phyloP scores from a whole-genome alignment of 352 stramenopile species.

The Nothophytophthora sp. region DNA sequence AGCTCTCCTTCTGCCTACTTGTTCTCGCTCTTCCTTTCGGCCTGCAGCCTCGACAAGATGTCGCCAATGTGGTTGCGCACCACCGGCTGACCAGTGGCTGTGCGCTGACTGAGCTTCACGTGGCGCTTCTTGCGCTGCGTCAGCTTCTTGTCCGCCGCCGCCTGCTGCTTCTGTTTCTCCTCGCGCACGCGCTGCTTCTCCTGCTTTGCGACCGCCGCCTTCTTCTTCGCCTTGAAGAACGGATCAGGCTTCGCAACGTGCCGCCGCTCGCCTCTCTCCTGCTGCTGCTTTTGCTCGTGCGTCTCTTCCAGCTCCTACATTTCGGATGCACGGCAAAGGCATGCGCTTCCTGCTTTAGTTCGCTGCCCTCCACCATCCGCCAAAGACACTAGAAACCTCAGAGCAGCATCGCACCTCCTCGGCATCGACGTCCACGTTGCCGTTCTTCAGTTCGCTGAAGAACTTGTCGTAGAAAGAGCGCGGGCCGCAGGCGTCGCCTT shows the following conservation, averaged over 20 bases:
- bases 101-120: slow-evolving; percentile 84
- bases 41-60: slow-evolving; percentile 72
- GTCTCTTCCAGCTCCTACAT: slow-evolving; percentile 22
- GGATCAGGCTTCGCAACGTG: slow-evolving; percentile 60
- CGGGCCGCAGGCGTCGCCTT: slow-evolving; percentile 15
- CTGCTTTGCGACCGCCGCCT: slow-evolving; percentile 52
- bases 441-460: slow-evolving; percentile 61
- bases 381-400: not conserved
- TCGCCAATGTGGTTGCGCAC: slow-evolving; percentile 88
- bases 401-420: slow-evolving; percentile 17
- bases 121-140: slow-evolving; percentile 85
- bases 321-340: not conserved
- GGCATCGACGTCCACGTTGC: slow-evolving; percentile 27
- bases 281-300: slow-evolving; percentile 15
- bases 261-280: slow-evolving; percentile 18
- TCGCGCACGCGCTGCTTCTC: slow-evolving; percentile 46
- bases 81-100: slow-evolving; percentile 75
- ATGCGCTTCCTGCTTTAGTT: no score
- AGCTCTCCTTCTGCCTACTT: slow-evolving; percentile 17
- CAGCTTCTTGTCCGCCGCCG: slow-evolving; percentile 72
- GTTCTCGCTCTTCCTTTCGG: slow-evolving; percentile 42
- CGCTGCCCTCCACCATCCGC: not conserved
- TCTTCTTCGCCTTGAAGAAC: slow-evolving; percentile 87
- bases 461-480: slow-evolving; percentile 84
- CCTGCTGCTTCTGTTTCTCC: slow-evolving; percentile 54